These are phyloP conservation scores for Populus euphratica DNA, from an alignment of 345 rosid genomes.

Conservation along the genomic window DNA sequence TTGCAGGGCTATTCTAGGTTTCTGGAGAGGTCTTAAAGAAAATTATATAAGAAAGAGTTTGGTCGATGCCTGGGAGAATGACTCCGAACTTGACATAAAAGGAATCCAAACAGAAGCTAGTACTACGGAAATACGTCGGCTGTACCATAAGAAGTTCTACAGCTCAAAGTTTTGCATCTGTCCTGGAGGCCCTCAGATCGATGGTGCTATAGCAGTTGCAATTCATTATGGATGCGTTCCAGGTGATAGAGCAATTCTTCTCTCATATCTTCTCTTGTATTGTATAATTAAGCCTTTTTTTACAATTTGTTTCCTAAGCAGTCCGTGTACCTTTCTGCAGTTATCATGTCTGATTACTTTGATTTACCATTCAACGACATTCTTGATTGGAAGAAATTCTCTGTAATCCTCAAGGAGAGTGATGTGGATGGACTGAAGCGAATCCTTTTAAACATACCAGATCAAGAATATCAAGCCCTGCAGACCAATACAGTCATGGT, in stretches of 20 bases:
- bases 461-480: not conserved
- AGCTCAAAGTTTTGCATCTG: no score
- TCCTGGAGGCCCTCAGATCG: no score
- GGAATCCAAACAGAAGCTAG: not conserved
- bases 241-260: no score
- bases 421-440: conserved; percentile 11
- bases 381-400: conserved; percentile 18
- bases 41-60: not conserved
- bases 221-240: no score
- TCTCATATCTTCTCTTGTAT: no score
- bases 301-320: no score
- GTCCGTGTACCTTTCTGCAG: conserved; percentile 5
- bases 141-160: no score
- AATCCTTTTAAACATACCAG: conserved; percentile 10
- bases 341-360: conserved; percentile 12
- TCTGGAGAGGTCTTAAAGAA: not conserved
- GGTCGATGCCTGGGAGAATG: not conserved
- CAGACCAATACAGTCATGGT: conserved; percentile 12
- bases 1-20: not conserved
- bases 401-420: conserved; percentile 15
- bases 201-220: no score
- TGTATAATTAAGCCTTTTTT: no score
- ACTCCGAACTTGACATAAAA: not conserved
- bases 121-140: no score
- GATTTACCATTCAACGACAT: conserved; percentile 23